A percentile compares a stretch with the other conserved stretches of the same genome.
Conservation (phyloP, 257 asterid genomes). For the Nicotiana undulata region DNA sequence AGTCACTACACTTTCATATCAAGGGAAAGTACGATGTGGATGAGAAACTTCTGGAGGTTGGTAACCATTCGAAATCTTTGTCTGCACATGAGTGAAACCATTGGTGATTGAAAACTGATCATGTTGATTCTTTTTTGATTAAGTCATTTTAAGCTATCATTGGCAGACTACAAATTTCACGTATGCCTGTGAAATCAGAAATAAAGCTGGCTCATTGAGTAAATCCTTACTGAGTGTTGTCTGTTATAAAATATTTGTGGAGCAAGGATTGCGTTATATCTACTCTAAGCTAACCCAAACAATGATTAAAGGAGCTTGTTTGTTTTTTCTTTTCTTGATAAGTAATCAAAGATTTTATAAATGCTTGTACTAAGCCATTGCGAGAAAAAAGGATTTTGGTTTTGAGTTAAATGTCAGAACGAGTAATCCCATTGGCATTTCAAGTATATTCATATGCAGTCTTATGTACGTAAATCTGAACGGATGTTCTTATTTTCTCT, state of each 20-base stretch:
- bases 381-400: background rate
- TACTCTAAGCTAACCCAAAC: background rate
- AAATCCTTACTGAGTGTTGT: background rate
- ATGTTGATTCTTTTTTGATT: background rate
- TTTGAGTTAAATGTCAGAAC: background rate
- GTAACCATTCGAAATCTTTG: background rate
- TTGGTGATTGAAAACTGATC: background rate
- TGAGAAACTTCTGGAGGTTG: constrained; percentile 55
- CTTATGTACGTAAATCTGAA: background rate
- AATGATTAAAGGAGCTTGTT: background rate
- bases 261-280: background rate
- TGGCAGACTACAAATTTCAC: background rate
- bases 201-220: background rate
- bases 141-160: background rate
- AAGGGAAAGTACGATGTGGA: constrained; percentile 60
- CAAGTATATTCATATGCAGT: background rate
- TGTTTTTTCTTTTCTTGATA: no score
- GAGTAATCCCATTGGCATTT: background rate
- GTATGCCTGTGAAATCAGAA: background rate
- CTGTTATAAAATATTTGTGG: background rate
- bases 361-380: no score
- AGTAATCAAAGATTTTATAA: no score
- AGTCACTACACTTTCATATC: constrained; percentile 37
- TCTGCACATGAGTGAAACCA: background rate
- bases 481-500: background rate